Evolutionary conservation across 176 grass and related monocot species (phyloP), one percentile per base, ranked within the genome.

Genomic region (Zoysia pacifica): DNA sequence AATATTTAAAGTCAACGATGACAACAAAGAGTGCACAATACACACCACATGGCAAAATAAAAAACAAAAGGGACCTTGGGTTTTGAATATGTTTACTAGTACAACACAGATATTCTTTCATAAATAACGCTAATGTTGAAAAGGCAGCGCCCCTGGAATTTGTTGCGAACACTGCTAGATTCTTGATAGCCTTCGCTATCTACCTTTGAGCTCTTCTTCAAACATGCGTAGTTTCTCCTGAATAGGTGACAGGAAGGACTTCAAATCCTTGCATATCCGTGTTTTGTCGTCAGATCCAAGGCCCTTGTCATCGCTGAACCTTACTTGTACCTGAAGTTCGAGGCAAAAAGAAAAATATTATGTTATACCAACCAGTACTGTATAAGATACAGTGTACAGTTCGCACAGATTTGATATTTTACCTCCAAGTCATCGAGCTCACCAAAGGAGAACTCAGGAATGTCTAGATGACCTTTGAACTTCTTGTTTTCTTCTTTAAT

Each of bases 371-470:
- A 53, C 53, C 37, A 11, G 2, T 6, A 9, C 41, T 62, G 62
- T 20, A 53, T 50, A 53, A 20, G 2, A 47, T 1, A 45, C 65
- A 16, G 13, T 40, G 42, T 67, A 43, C 13, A 18, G 2, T 19
- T 40, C 13, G 5, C 2, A 6, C 5, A 45, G 5, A 77, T 11
- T 41, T 13, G 20, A 16, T 47, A 45, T 10, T 62, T 69, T 85
- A 98, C 96, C 96, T 98, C 85, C 39, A 98, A 81, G 74, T 94
- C 96, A 18, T 91, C 90, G 11, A 98, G 79, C 83, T 98, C 96
- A 51, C 96, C 96, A 55, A 94, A 94, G 5, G 96, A 98, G 68
- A 98, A 91, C 86, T 98, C 96, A 5, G 90, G 90, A 78, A 94
- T 91, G 38, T 98, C 96, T 40, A 98, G 65, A 53, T 95, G 90